Percentiles rank a stretch among this genome's conserved stretches.
phyloP scores from a whole-genome alignment of 148 eudicot genomes.

The Tetragonia tetragonoides region DNA sequence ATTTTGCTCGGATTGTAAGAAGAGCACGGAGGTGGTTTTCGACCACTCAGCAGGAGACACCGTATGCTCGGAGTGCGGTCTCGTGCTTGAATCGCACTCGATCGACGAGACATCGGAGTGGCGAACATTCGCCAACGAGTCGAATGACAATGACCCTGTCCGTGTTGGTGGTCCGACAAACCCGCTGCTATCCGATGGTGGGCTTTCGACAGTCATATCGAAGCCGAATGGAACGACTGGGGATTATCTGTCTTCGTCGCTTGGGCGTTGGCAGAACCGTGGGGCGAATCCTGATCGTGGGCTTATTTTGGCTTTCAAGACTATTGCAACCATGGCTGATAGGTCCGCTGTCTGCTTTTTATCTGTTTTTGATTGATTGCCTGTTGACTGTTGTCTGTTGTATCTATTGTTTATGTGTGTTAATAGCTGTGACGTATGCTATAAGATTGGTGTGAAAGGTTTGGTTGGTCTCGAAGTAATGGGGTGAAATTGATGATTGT shows the following conservation, averaged over 20 bases:
- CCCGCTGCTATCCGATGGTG: constrained; percentile 69
- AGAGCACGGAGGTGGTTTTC: constrained; percentile 73
- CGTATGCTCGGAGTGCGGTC: constrained; percentile 90
- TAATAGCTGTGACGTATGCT: not conserved
- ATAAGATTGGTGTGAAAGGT: not conserved
- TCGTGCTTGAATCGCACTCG: constrained; percentile 81
- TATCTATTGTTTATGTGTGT: not conserved
- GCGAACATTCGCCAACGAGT: constrained; percentile 83
- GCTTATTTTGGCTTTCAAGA: constrained; percentile 63
- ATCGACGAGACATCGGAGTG: constrained; percentile 96
- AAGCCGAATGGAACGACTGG: constrained; percentile 67
- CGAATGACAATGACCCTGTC: constrained; percentile 76
- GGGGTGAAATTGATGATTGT: not conserved
- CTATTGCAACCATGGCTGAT: constrained; percentile 85
- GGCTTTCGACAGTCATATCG: constrained; percentile 71
- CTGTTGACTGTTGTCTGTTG: not conserved
- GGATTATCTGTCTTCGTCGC: constrained; percentile 59
- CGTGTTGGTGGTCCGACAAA: constrained; percentile 87
- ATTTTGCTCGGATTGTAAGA: constrained; percentile 75
- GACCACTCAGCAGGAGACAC: constrained; percentile 92
- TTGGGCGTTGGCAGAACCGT: constrained; percentile 84
- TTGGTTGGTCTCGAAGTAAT: not conserved
- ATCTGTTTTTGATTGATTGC: not conserved
- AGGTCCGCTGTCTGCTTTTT: constrained; percentile 38
- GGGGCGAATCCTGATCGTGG: constrained; percentile 72